Evolutionary conservation across 106 monocot species (phyloP), one percentile per base, ranked within the genome.

Genomic region (Narthecium ossifragum): DNA sequence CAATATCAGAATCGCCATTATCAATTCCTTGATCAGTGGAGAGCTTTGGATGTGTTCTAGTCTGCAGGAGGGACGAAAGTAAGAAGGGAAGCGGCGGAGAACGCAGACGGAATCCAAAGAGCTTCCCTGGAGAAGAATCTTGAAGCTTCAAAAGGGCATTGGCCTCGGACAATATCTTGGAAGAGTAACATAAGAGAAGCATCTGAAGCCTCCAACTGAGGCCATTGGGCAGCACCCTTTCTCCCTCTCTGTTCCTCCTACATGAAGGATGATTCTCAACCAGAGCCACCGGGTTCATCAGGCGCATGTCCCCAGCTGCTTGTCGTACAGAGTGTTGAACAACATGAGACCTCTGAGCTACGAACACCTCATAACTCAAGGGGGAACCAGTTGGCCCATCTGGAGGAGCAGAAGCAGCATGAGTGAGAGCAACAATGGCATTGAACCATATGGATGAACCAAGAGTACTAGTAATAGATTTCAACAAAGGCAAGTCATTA

Each of bases 211-310:
- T 80, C 94, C 94, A 96, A 32, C 71, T 80, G 6, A 67, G 45
- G 32, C 94, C 94, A 78, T 90, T 96, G 0, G 94, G 94, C 37
- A 96, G 80, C 34, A 94, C 72, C 34, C 66, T 80, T 40, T 90
- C 55, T 2, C 86, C 90, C 60, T 80, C 75, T 59, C 78, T 72
- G 54, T 94, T 94, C 55, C 73, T 85, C 40, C 94, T 83, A 32
- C 94, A 96, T 3, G 80, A 86, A 31, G 82, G 80, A 64, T 96
- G 94, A 46, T 96, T 96, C 74, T 96, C 94, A 40, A 86, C 85
- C 32, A 94, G 75, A 27, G 83, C 85, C 8, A 90, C 90, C 2
- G 90, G 94, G 55, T 96, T 96, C 86, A 90, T 83, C 57, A 96
- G 58, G 8, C 86, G 72, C 83, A 94, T 86, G 60, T 94, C 94